Conservation (phyloP, 2,329 filamentous ascomycete species). For the Botrytis byssoidea region DNA sequence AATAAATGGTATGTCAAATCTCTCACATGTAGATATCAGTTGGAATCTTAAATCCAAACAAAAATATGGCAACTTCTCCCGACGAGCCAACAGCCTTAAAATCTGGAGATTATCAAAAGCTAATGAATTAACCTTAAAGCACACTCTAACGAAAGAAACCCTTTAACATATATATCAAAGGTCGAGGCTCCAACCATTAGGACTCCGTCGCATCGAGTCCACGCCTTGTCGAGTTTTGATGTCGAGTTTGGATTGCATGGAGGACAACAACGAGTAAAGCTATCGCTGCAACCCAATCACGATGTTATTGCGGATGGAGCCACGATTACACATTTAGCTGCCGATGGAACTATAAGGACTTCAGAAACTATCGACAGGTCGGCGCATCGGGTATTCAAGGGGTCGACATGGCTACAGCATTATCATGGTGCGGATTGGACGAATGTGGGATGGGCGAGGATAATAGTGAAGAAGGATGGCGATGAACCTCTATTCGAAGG, state of each 20-base stretch:
- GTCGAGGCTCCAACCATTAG: slow-evolving; percentile 75
- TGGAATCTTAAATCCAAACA: background rate
- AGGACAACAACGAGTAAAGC: slow-evolving; percentile 66
- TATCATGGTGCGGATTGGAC: slow-evolving; percentile 65
- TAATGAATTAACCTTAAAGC: slow-evolving; percentile 45
- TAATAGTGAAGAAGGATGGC: slow-evolving; percentile 77
- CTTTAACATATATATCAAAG: slow-evolving; percentile 69
- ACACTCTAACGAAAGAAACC: slow-evolving; percentile 72
- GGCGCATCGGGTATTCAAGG: slow-evolving; percentile 81
- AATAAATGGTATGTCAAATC: slow-evolving; percentile 10
- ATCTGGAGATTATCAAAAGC: slow-evolving; percentile 10
- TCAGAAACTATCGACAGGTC: slow-evolving; percentile 69
- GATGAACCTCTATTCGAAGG: slow-evolving; percentile 81
- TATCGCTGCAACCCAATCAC: slow-evolving; percentile 85
- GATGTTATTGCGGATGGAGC: slow-evolving; percentile 80
- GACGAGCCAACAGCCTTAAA: slow-evolving; percentile 8
- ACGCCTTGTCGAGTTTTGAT: slow-evolving; percentile 80
- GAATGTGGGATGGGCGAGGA: slow-evolving; percentile 81
- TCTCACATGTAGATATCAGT: background rate
- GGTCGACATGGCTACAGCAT: slow-evolving; percentile 68
- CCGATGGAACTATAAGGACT: slow-evolving; percentile 65
- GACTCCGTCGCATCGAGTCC: slow-evolving; percentile 74
- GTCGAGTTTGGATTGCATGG: slow-evolving; percentile 74
- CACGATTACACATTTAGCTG: slow-evolving; percentile 67
- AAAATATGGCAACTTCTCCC: background rate